Evolutionary conservation across 306 rosid species (phyloP).

Genomic region (Neltuma alba): DNA sequence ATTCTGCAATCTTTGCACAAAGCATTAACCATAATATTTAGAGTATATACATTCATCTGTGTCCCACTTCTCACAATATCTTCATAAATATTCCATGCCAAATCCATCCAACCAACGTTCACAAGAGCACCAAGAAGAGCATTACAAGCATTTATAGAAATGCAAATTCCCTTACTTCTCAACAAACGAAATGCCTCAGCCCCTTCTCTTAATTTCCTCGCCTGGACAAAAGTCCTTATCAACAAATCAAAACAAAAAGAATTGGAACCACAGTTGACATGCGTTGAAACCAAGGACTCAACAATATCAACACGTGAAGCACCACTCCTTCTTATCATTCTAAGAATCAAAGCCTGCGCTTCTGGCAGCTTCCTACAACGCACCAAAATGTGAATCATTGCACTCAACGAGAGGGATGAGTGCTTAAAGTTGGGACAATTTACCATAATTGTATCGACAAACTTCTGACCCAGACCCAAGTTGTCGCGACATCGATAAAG

Average conservation of each 20-base stretch:
- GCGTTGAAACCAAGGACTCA: slow-evolving; percentile 50
- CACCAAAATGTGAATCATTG: slow-evolving; percentile 64
- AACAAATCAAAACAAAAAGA: slow-evolving; percentile 62
- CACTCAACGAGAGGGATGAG: slow-evolving; percentile 57
- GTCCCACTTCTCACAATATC: slow-evolving; percentile 56
- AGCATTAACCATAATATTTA: slow-evolving; percentile 92
- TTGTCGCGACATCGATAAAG: slow-evolving; percentile 52
- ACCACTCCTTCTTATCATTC: slow-evolving; percentile 74
- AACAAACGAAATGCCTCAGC: slow-evolving; percentile 62
- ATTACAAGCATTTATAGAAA: slow-evolving; percentile 76
- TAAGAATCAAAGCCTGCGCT: slow-evolving; percentile 75
- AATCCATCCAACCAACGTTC: slow-evolving; percentile 79
- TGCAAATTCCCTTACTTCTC: slow-evolving; percentile 50
- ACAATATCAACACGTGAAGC: slow-evolving; percentile 65
- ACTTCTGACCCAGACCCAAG: slow-evolving; percentile 43
- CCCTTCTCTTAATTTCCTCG: slow-evolving; percentile 84
- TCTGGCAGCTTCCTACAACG: slow-evolving; percentile 57
- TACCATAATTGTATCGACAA: slow-evolving; percentile 41
- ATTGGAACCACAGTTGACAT: slow-evolving; percentile 24
- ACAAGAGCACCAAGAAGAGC: slow-evolving; percentile 85
- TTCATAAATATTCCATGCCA: slow-evolving; percentile 71
- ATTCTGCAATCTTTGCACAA: slow-evolving; percentile 70
- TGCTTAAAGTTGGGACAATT: slow-evolving; percentile 55
- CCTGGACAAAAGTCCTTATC: slow-evolving; percentile 84
- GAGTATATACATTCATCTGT: slow-evolving; percentile 66